Evolutionary conservation across 495 filamentous ascomycete genomes (phyloP).

Genomic region (Talaromyces stipitatus): DNA sequence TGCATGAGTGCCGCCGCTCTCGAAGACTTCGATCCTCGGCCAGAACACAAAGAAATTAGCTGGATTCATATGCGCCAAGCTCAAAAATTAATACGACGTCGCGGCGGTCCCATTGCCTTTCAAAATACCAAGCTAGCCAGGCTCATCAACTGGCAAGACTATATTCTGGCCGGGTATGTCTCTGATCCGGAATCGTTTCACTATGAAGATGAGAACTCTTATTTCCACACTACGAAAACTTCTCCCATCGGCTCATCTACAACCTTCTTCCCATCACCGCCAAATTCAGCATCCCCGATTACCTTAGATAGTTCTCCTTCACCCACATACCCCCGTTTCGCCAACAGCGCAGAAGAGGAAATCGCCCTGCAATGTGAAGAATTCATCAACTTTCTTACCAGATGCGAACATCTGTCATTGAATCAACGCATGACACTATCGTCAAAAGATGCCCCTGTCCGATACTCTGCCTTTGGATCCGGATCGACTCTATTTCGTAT

Average conservation of each 20-base stretch:
- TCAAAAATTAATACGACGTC: conserved; percentile 28
- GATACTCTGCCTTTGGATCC: conserved; percentile 20
- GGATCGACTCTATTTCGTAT: conserved; percentile 20
- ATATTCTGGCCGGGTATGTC: conserved; percentile 33
- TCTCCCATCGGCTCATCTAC: background rate
- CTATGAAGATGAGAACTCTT: conserved; percentile 16
- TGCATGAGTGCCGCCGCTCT: conserved; percentile 33
- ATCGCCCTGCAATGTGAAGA: conserved; percentile 27
- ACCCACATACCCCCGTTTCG: background rate
- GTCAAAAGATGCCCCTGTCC: conserved; percentile 7
- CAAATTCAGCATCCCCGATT: conserved; percentile 15
- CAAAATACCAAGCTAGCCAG: conserved; percentile 29
- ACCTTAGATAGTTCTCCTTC: conserved; percentile 3
- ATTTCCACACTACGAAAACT: background rate
- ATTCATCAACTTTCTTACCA: conserved; percentile 29
- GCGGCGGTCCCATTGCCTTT: conserved; percentile 30
- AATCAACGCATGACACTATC: conserved; percentile 16
- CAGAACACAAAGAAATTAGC: conserved; percentile 28
- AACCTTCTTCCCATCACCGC: conserved; percentile 16
- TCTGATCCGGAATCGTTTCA: conserved; percentile 25
- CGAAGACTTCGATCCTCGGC: conserved; percentile 33
- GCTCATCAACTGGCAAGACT: conserved; percentile 38
- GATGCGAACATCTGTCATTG: conserved; percentile 27
- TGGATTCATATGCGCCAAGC: conserved; percentile 35
- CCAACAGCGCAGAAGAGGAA: conserved; percentile 18